phyloP scores from a whole-genome alignment of 2,329 filamentous ascomycete genomes.

The Botrytis pseudocinerea region DNA sequence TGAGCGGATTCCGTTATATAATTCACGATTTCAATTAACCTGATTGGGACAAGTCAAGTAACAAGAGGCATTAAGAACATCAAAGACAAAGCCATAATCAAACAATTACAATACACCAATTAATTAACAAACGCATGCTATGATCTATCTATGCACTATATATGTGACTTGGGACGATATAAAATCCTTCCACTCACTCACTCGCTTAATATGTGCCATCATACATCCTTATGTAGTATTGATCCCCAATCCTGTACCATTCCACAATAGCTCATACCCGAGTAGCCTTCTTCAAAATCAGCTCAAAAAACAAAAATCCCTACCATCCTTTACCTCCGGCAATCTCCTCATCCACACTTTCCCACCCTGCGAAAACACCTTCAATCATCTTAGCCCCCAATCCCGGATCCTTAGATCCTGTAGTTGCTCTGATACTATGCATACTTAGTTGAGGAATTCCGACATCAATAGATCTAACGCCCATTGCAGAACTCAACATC shows the following conservation, averaged over 20 bases:
- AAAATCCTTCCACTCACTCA: background rate
- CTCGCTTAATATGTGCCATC: background rate
- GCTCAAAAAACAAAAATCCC: constrained; percentile 33
- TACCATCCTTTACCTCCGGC: constrained; percentile 16
- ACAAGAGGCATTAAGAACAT: background rate
- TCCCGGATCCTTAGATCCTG: constrained; percentile 81
- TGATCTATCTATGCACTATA: background rate
- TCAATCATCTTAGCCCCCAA: constrained; percentile 86
- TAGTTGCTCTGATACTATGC: constrained; percentile 90
- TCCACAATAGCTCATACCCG: background rate
- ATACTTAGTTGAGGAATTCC: constrained; percentile 91
- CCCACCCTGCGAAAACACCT: constrained; percentile 84
- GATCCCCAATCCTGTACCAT: background rate
- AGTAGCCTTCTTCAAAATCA: background rate
- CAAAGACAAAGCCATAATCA: background rate
- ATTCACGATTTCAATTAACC: background rate
- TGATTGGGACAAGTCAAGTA: background rate
- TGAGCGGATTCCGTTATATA: background rate
- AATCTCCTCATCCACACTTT: constrained; percentile 83
- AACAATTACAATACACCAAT: background rate
- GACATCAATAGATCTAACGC: constrained; percentile 80
- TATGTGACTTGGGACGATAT: background rate
- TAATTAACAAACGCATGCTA: background rate
- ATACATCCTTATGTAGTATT: background rate
- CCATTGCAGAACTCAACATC: constrained; percentile 77